Base-by-base conservation (phyloP, 2,329 filamentous ascomycete genomes). In the Aspergillus persii region DNA sequence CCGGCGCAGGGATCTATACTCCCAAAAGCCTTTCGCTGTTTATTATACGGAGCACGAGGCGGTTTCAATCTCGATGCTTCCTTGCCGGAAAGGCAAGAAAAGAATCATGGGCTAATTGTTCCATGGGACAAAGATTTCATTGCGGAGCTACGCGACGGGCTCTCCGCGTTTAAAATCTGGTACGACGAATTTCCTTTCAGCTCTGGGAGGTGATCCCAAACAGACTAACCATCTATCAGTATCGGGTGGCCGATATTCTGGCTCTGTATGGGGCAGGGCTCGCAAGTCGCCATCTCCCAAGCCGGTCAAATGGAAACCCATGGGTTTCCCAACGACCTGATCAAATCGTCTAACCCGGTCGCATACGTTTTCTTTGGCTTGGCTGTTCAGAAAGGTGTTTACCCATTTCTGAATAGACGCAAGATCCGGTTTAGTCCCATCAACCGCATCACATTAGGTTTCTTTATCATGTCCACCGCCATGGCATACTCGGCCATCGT, bases 291-390 rank as follows among this genome's bases (percentile, higher is more conserved):
- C 62, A 82, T 85, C 60, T 84, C 84, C 8, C 87, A 90, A 71
- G 80, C 80, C 50, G 74, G 71, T 8, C 77, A 75, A 56, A 83
- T 84, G 87, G 67, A 81, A 58, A 82, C 86, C 3, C 78, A 86
- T 68, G 87, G 88, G 31, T 80, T 89, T 2, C 89, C 89, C 64
- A 91, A 91, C 77, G 89, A 92, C 68, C 77, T 91, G 50, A 82
- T 91, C 60, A 82, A 85, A 70, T 90, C 90, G 72, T 75, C 91
- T 31, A 86, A 91, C 73, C 87, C 89, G 9, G 83, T 91, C 61
- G 82, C 86, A n/a, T 83, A 91, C 60, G 82, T 92, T 66, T 84
- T 91, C 70, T 82, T 90, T 71, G 86, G 90, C 50, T 87, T 87
- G 2, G 77, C 91, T 61, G 81, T 85, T 63, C 87, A 91, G 68